Base-by-base conservation (phyloP, 805 yeast species). In the Wickerhamia fluorescens region DNA sequence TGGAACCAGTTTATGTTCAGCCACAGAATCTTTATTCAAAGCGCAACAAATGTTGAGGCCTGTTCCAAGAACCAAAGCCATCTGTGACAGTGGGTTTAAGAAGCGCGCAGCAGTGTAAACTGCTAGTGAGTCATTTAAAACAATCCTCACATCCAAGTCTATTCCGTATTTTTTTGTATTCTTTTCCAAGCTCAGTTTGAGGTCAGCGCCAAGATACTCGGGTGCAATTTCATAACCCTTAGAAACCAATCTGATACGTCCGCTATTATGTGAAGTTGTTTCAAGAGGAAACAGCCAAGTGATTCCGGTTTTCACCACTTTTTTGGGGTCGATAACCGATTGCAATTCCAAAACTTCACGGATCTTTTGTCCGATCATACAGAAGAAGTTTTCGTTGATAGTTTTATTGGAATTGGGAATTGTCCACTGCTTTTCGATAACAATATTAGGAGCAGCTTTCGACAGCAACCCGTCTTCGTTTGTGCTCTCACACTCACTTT, bases 31-130 rank as follows among this genome's bases (percentile, higher is more conserved):
- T n/a, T 23, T n/a, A 7, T 29, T 24, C 18, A 55, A 48, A 16
- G 57, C 41, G 54, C 73, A 58, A 52, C 75, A 73, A 20, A 73
- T 49, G 41, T 79, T 79, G 30, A 73, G 50, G 1, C 88, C 88
- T 3, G 88, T 79, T 1, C 88, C 87, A 28, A 78, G 49, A 3
- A 79, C 81, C 39, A 79, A 39, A 0, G 82, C 80, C 25, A 78
- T 41, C 32, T 54, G 44, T 40, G 60, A 53, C 35, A 43, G 38
- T 12, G 47, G 40, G 33, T 58, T 61, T 33, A 56, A 35, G 30
- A 66, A 62, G 2, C 55, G 35, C 7, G 77, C 78, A 0, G 83
- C 68, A 7, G 78, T 54, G 44, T 66, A 71, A 1, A 77, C 82
- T 0, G 83, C 78, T n/a, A 75, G 64, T 1, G 83, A 71, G 44